These are phyloP conservation scores for Calophaca sinica DNA, from an alignment of 306 rosid genomes.

Conservation along the genomic window DNA sequence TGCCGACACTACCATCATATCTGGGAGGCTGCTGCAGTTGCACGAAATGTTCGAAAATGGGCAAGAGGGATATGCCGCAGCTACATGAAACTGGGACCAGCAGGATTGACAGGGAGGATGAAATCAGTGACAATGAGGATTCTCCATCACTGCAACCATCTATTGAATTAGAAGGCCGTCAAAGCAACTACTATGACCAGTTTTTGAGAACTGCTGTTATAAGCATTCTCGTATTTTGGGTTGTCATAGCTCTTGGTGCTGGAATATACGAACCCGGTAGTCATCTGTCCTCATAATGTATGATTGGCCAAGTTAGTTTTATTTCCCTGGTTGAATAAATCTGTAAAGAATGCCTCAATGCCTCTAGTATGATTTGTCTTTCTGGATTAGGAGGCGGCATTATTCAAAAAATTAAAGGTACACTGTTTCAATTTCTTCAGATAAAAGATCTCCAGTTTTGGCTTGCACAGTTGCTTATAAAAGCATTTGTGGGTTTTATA, in stretches of 20 bases:
- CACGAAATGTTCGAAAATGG: conserved; percentile 63
- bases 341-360: conserved; percentile 15
- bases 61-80: conserved; percentile 41
- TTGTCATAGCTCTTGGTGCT: conserved; percentile 69
- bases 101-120: conserved; percentile 41
- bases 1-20: conserved; percentile 64
- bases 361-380: conserved; percentile 33
- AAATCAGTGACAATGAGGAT: conserved; percentile 44
- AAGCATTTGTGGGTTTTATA: background rate
- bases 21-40: conserved; percentile 87
- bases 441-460: conserved; percentile 34
- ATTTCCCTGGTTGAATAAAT: conserved; percentile 35
- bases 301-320: conserved; percentile 39
- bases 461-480: conserved; percentile 35
- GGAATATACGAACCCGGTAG: conserved; percentile 59
- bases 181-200: conserved; percentile 55
- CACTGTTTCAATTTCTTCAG: conserved; percentile 37
- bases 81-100: conserved; percentile 51
- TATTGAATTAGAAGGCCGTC: conserved; percentile 51
- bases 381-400: conserved; percentile 28
- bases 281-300: conserved; percentile 37
- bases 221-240: conserved; percentile 70
- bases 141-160: conserved; percentile 44
- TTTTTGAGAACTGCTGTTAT: conserved; percentile 70
- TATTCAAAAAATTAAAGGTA: background rate